A percentile compares a stretch with the other conserved stretches of the same genome.
Evolutionary conservation across 2,329 filamentous ascomycete species (phyloP).

Genomic region (Apiospora koreana): DNA sequence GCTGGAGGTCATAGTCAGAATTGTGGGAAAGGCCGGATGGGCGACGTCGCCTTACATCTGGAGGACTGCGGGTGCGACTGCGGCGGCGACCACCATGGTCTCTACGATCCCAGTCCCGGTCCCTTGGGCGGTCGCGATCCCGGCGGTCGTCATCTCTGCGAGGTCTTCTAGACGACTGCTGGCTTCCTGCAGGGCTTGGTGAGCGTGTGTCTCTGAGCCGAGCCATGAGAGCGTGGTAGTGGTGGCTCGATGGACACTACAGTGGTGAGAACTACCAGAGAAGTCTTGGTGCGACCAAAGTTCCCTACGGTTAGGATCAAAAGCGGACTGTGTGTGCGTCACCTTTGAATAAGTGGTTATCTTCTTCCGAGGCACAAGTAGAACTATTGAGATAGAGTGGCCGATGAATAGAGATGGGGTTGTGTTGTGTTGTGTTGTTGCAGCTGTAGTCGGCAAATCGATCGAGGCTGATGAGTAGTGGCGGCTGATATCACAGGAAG

Average conservation of each 20-base stretch:
- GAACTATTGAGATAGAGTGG: background rate
- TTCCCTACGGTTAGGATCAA: slow-evolving; percentile 6
- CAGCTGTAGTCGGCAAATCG: background rate
- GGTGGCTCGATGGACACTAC: slow-evolving; percentile 36
- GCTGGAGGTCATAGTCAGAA: slow-evolving; percentile 42
- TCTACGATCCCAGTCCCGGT: slow-evolving; percentile 47
- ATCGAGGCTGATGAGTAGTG: slow-evolving; percentile 3
- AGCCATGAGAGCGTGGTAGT: slow-evolving; percentile 50
- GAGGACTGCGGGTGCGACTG: slow-evolving; percentile 61
- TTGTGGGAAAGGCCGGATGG: slow-evolving; percentile 22
- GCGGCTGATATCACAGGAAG: background rate
- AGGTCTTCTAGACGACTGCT: slow-evolving; percentile 66
- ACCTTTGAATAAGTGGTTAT: background rate
- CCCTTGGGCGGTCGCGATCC: slow-evolving; percentile 47
- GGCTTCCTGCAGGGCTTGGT: slow-evolving; percentile 92
- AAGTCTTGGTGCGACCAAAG: slow-evolving; percentile 2
- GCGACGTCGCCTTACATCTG: slow-evolving; percentile 53
- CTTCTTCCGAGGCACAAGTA: background rate
- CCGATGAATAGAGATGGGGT: background rate
- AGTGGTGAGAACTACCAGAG: slow-evolving; percentile 24
- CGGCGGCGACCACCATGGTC: slow-evolving; percentile 55
- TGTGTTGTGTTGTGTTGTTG: too few species aligned
- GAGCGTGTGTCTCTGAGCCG: slow-evolving; percentile 73
- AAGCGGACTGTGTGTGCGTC: slow-evolving; percentile 4
- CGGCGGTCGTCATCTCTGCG: slow-evolving; percentile 63